Conservation (phyloP, 202 grass and related monocot species). For the Musa balbisiana region DNA sequence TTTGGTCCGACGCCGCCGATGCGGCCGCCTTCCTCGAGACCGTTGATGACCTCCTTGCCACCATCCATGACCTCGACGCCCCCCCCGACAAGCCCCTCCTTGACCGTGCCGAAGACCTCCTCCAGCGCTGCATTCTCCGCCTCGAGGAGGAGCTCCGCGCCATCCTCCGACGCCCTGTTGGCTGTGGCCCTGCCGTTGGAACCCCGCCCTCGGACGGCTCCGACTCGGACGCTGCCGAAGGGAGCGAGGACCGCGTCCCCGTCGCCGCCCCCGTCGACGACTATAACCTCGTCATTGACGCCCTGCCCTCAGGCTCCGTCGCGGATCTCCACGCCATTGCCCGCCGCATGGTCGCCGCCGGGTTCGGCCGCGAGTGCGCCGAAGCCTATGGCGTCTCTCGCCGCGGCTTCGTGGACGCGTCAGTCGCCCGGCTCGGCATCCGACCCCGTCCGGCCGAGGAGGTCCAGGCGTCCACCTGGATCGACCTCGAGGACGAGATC, state of each 20-base stretch:
- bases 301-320: slow-evolving; percentile 68
- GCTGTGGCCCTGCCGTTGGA: not conserved
- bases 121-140: slow-evolving; percentile 69
- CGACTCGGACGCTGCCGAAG: slow-evolving; percentile 47
- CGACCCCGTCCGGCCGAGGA: slow-evolving; percentile 45
- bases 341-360: slow-evolving; percentile 61
- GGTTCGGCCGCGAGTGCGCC: slow-evolving; percentile 72
- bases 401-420: slow-evolving; percentile 69
- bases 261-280: slow-evolving; percentile 65
- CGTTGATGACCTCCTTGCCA: slow-evolving; percentile 7
- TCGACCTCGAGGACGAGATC: slow-evolving; percentile 72
- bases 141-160: slow-evolving; percentile 76
- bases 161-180: slow-evolving; percentile 53
- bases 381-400: slow-evolving; percentile 63
- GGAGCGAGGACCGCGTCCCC: slow-evolving; percentile 56
- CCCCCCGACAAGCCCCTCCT: slow-evolving; percentile 52
- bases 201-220: slow-evolving; percentile 35
- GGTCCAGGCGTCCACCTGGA: slow-evolving; percentile 50
- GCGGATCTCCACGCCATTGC: slow-evolving; percentile 84
- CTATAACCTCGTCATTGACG: slow-evolving; percentile 81
- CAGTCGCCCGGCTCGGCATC: slow-evolving; percentile 65
- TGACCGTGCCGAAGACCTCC: slow-evolving; percentile 71
- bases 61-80: slow-evolving; percentile 63
- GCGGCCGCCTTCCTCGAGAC: slow-evolving; percentile 1
- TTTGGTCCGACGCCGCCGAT: slow-evolving; percentile 11